Conservation (phyloP, 1,139 yeast species). For the Pichia inconspicua region DNA sequence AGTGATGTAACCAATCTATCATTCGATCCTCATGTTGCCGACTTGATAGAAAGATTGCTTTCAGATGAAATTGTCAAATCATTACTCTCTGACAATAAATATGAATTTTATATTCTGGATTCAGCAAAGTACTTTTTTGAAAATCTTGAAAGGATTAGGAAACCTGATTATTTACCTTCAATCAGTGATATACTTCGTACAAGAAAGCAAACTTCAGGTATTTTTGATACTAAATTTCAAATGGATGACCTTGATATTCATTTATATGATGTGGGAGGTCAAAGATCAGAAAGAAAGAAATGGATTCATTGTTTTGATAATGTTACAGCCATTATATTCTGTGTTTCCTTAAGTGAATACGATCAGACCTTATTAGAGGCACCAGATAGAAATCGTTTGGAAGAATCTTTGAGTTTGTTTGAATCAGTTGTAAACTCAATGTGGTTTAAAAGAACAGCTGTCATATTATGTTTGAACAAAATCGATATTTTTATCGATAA, state of each 20-base stretch:
- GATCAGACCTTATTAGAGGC: slow-evolving; percentile 84
- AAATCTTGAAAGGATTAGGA: slow-evolving; percentile 55
- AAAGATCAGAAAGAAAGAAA: slow-evolving; percentile 83
- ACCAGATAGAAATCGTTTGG: slow-evolving; percentile 66
- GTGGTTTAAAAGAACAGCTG: slow-evolving; percentile 84
- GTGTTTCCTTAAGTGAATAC: slow-evolving; percentile 85
- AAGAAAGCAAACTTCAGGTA: slow-evolving; percentile 89
- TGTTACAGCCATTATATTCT: slow-evolving; percentile 80
- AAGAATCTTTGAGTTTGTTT: slow-evolving; percentile 76
- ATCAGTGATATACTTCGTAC: slow-evolving; percentile 77
- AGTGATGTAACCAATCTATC: slow-evolving; percentile 27
- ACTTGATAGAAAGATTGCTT: slow-evolving; percentile 46
- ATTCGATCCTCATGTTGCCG: slow-evolving; percentile 38
- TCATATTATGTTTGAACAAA: slow-evolving; percentile 79
- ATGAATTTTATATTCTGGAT: slow-evolving; percentile 78
- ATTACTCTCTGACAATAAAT: slow-evolving; percentile 52
- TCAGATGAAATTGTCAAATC: slow-evolving; percentile 50
- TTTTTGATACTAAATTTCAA: slow-evolving; percentile 72
- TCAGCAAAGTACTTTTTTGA: slow-evolving; percentile 77
- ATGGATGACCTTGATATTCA: slow-evolving; percentile 73
- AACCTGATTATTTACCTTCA: slow-evolving; percentile 58
- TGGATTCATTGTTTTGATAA: slow-evolving; percentile 96
- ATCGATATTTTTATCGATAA: slow-evolving; percentile 87
- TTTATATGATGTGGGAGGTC: slow-evolving; percentile 92
- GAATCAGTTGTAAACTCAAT: slow-evolving; percentile 90